A percentile compares a stretch with the other conserved stretches of the same genome.
Conservation (phyloP, 2,329 filamentous ascomycete genomes). For the Arthroderma uncinatum region DNA sequence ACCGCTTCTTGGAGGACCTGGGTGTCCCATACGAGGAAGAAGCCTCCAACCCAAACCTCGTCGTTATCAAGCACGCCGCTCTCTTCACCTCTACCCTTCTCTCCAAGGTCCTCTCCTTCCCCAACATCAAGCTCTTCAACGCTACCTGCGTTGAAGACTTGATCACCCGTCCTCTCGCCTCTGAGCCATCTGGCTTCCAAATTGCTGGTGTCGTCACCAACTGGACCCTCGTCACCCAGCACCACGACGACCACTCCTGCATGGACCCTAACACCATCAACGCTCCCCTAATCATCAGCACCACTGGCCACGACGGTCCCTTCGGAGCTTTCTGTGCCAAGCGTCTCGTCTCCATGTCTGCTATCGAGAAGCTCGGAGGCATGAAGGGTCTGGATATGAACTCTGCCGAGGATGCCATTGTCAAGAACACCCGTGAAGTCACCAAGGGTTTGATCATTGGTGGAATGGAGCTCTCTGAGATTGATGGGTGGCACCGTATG, state of each 20-base stretch:
- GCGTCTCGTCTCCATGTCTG: constrained; percentile 78
- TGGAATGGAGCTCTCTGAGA: constrained; percentile 85
- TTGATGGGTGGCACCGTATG: constrained; percentile 88
- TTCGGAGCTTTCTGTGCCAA: constrained; percentile 89
- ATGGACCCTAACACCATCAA: constrained; percentile 98
- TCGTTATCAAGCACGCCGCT: constrained; percentile 88
- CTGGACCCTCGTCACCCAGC: constrained; percentile 84
- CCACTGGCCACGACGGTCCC: constrained; percentile 81
- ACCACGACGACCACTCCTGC: constrained; percentile 82
- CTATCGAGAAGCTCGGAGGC: constrained; percentile 70
- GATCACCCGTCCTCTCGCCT: constrained; percentile 59
- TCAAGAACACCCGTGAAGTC: constrained; percentile 81
- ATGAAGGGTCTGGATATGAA: constrained; percentile 95
- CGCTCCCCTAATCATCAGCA: constrained; percentile 75
- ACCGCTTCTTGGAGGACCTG: constrained; percentile 69
- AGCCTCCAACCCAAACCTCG: constrained; percentile 72
- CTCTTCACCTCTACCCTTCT: constrained; percentile 84
- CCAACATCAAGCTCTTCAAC: constrained; percentile 95
- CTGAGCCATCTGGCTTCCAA: constrained; percentile 46
- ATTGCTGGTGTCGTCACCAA: constrained; percentile 89
- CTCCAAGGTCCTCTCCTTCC: constrained; percentile 69
- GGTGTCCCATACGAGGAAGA: constrained; percentile 82
- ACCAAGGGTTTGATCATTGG: constrained; percentile 83
- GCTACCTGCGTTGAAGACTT: constrained; percentile 85
- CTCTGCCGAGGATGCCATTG: constrained; percentile 80